These are phyloP conservation scores for Tylopilus sp. DNA, from an alignment of 768 basidiomycete species.

Conservation along the genomic window DNA sequence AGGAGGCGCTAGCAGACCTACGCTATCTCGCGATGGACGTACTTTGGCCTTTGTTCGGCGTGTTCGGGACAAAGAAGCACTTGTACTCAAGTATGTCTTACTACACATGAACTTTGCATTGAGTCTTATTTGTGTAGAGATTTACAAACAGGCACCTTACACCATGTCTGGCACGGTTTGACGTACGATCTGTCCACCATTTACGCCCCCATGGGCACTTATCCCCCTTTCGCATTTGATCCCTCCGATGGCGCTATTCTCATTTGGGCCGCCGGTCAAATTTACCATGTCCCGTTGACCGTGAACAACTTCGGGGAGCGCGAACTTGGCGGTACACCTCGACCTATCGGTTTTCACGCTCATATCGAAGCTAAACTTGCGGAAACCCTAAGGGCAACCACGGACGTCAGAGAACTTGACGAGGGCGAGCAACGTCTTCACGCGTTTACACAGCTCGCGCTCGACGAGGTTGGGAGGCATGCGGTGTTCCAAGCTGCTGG, in stretches of 20 bases:
- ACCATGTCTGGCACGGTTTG: conserved; percentile 64
- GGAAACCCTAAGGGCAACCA: conserved; percentile 47
- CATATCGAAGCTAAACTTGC: conserved; percentile 64
- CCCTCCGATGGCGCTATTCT: conserved; percentile 39
- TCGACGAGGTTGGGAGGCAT: conserved; percentile 49
- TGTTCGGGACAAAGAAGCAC: conserved; percentile 66
- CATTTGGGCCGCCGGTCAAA: conserved; percentile 74
- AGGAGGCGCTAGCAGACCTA: conserved; percentile 73
- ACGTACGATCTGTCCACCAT: conserved; percentile 62
- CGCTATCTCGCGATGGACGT: conserved; percentile 62
- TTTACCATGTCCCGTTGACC: conserved; percentile 55
- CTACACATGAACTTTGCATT: not conserved
- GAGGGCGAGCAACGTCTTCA: conserved; percentile 53
- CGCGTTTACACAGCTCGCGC: conserved; percentile 59
- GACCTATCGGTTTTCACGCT: conserved; percentile 55
- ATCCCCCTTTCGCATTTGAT: conserved; percentile 67
- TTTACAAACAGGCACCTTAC: conserved; percentile 59
- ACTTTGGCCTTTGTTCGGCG: conserved; percentile 75
- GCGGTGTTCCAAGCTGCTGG: conserved; percentile 72
- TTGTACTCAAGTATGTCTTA: conserved; percentile 61
- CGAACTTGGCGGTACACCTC: conserved; percentile 37
- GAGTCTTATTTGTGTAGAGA: conserved; percentile 43
- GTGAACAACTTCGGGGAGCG: conserved; percentile 45
- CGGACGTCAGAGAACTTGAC: conserved; percentile 54
- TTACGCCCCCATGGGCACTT: conserved; percentile 77